Conservation (phyloP, 768 basidiomycete genomes). For the Auricularia sp. region DNA sequence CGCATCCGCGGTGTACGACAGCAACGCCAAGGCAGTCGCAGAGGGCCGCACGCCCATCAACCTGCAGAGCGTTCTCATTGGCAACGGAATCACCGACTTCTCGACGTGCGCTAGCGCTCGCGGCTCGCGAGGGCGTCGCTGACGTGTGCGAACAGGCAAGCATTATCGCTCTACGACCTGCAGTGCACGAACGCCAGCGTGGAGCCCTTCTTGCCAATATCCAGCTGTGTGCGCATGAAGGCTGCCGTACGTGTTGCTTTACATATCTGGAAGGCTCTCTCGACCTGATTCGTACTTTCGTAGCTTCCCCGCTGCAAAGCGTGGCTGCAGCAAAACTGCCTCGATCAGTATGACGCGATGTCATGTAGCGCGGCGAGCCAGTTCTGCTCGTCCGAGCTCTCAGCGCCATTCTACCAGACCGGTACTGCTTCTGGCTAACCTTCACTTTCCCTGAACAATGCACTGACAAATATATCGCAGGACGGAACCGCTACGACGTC, state of each 20-base stretch:
- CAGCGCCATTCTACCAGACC: conserved; percentile 17
- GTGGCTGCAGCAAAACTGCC: conserved; percentile 29
- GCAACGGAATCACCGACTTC: conserved; percentile 24
- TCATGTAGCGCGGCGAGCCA: conserved; percentile 30
- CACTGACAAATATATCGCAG: conserved; percentile 22
- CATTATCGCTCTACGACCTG: conserved; percentile 9
- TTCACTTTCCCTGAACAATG: conserved; percentile 17
- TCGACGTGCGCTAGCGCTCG: conserved; percentile 1
- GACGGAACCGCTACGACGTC: conserved; percentile 57
- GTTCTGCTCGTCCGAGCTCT: conserved; percentile 39
- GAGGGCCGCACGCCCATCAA: conserved; percentile 19
- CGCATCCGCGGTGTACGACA: conserved; percentile 25
- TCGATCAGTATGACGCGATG: conserved; percentile 33
- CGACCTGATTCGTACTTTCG: neutral
- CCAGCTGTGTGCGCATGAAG: neutral
- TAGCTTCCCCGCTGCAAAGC: conserved; percentile 38
- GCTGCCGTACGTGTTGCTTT: neutral
- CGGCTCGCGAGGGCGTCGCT: neutral
- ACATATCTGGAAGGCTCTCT: neutral
- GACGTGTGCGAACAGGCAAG: conserved; percentile 1
- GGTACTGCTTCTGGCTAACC: neutral
- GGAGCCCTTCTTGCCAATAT: conserved; percentile 5
- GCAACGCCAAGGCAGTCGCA: conserved; percentile 19
- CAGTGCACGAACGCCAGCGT: conserved; percentile 8
- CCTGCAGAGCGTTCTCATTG: conserved; percentile 9